Percentiles rank a stretch among this genome's conserved stretches.
Evolutionary conservation across 2,329 filamentous ascomycete species (phyloP).

Genomic region (Ceratocystis ficicola): DNA sequence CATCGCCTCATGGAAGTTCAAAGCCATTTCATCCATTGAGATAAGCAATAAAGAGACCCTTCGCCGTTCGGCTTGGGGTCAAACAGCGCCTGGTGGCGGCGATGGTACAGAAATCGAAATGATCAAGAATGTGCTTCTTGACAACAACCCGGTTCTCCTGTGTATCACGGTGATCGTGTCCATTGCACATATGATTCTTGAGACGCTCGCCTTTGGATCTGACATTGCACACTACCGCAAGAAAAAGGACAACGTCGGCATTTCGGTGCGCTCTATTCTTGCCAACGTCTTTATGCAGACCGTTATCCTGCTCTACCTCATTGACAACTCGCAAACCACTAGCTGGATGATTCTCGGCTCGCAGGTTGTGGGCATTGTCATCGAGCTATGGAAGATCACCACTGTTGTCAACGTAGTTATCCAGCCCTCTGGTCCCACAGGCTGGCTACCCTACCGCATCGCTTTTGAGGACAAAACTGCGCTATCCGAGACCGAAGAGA

Average conservation of each 20-base stretch:
- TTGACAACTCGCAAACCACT: slow-evolving; percentile 96
- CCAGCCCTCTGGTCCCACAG: slow-evolving; percentile 54
- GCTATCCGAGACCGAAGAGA: slow-evolving; percentile 86
- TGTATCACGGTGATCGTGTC: slow-evolving; percentile 73
- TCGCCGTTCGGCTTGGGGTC: slow-evolving; percentile 62
- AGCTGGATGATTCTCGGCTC: slow-evolving; percentile 98
- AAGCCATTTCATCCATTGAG: slow-evolving; percentile 70
- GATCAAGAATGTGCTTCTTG: slow-evolving; percentile 87
- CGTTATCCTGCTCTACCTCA: slow-evolving; percentile 88
- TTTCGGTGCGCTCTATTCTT: slow-evolving; percentile 88
- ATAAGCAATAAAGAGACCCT: slow-evolving; percentile 75
- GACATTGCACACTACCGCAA: slow-evolving; percentile 97
- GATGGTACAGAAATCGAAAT: slow-evolving; percentile 93
- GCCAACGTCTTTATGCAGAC: slow-evolving; percentile 96
- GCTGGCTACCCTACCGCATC: slow-evolving; percentile 65
- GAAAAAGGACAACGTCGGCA: slow-evolving; percentile 98
- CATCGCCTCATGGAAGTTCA: slow-evolving; percentile 80
- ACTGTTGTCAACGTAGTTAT: slow-evolving; percentile 84
- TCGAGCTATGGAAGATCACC: slow-evolving; percentile 83
- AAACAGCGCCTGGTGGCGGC: slow-evolving; percentile 59
- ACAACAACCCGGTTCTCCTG: slow-evolving; percentile 87
- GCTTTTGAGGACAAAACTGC: slow-evolving; percentile 94
- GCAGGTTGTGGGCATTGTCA: slow-evolving; percentile 67
- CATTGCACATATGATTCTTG: slow-evolving; percentile 85
- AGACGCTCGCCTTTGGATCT: slow-evolving; percentile 91